Percentiles rank a stretch among this genome's conserved stretches.
Evolutionary conservation across 139 green algal species (phyloP).

Genomic region (Zygnema cylindricum): DNA sequence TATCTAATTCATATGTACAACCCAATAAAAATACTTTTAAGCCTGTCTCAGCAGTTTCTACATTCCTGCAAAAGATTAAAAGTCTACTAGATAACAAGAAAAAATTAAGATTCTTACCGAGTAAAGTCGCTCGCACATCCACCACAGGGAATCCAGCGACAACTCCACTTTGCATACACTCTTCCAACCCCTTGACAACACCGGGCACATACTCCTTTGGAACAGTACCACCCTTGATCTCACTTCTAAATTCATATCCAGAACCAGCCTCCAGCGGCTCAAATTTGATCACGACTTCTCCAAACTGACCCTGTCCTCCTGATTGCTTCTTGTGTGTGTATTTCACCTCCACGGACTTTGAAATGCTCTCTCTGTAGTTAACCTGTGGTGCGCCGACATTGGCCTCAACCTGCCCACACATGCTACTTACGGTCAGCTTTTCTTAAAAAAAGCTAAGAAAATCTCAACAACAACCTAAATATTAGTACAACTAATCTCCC

Average conservation of each 20-base stretch:
- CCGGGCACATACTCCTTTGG: constrained; percentile 99
- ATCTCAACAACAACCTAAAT: no score
- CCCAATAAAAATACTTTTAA: no score
- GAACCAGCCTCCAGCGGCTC: constrained; percentile 91
- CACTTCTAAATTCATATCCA: constrained; percentile 92
- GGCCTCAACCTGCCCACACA: constrained; percentile 51
- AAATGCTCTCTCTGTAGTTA: constrained; percentile 99
- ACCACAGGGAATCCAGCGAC: constrained; percentile 82
- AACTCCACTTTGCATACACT: constrained; percentile 88
- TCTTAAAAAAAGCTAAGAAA: no score
- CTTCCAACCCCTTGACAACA: constrained; percentile 92
- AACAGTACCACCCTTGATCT: constrained; percentile 96
- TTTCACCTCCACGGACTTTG: constrained; percentile 74
- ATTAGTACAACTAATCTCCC: no score
- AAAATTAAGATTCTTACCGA: constrained; percentile 59
- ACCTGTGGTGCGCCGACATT: constrained; percentile 76
- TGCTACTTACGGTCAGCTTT: no score
- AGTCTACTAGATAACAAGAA: no score
- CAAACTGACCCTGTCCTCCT: constrained; percentile 95
- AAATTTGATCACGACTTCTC: constrained; percentile 92
- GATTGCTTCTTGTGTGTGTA: constrained; percentile 99
- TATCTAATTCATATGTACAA: no score
- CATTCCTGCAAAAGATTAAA: no score
- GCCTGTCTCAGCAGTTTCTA: no score
- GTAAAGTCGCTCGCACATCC: constrained; percentile 79